Base-by-base conservation (phyloP, 1,139 yeast species). In the Taphrina betulina region DNA sequence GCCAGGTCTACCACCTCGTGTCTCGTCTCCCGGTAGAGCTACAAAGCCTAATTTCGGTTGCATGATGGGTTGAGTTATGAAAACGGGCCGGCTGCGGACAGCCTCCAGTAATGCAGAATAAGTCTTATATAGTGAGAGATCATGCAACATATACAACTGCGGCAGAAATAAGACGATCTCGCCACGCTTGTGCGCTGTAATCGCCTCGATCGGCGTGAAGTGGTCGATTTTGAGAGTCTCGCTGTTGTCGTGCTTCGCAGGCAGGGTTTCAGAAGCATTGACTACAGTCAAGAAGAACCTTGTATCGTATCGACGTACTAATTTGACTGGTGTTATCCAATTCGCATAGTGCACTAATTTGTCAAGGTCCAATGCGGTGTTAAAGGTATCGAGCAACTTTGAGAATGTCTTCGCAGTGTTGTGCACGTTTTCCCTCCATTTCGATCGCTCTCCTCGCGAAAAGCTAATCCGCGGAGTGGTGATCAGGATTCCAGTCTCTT, bases 291-390 rank as follows among this genome's bases (percentile, higher is more conserved):
- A 19, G 46, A 50, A 50, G 54, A 50, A 50, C 24, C 40, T 33
- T 8, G 54, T 42, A 34, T 50, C 33, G 17, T 38, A 50, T 2
- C 54, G 46, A 8, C 44, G 44, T 14, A 46, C 41, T n/a, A 50
- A 14, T 19, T 31, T 31, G 34, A 33, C 54, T 5, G 54, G 54
- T 1, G 54, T 50, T 33, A 50, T 50, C 54, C 54, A 50, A 34
- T 42, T 41, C 16, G 54, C 44, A 34, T 38, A 50, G 26, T 50
- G 37, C 12, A 50, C 54, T 12, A 50, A 19, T n/a, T 33, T 31
- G 14, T 40, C 34, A 2, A 31, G 16, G 14, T 41, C 33, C 16
- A 50, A 7, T 4, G n/a, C 16, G 23, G 36, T 36, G 2, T 17
- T 17, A 16, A 24, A 29, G 4, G 36, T 8, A 5, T 29, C 46